These are phyloP conservation scores for Exophiala lecanii-corni DNA, from an alignment of 2,329 filamentous ascomycete species.

Conservation along the genomic window DNA sequence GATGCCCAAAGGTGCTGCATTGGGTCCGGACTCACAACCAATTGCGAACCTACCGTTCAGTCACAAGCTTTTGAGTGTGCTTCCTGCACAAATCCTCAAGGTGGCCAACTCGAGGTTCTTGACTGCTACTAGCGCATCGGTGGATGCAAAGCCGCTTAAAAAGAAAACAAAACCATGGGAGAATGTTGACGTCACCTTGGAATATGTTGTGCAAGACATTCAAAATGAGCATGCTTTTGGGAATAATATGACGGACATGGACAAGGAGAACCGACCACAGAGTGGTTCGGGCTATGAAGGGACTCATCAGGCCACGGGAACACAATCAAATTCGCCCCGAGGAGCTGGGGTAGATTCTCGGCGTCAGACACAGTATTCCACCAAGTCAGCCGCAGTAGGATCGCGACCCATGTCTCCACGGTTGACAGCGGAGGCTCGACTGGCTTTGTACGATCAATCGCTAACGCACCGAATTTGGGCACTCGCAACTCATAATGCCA, in stretches of 20 bases:
- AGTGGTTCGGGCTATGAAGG: constrained; percentile 17
- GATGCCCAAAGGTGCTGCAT: constrained; percentile 59
- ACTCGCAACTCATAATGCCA: constrained; percentile 81
- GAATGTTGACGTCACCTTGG: constrained; percentile 10
- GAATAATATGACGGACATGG: constrained; percentile 7
- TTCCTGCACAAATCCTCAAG: constrained; percentile 86
- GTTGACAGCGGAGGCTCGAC: constrained; percentile 20
- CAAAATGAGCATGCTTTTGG: constrained; percentile 9
- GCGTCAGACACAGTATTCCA: constrained; percentile 9
- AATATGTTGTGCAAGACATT: constrained; percentile 13
- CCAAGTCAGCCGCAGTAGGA: background rate
- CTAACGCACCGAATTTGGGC: constrained; percentile 95
- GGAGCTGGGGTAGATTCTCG: constrained; percentile 8
- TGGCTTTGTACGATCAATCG: constrained; percentile 64
- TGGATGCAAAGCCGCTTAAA: constrained; percentile 25
- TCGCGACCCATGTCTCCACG: constrained; percentile 14
- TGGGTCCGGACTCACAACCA: constrained; percentile 61
- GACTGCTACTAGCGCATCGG: constrained; percentile 66
- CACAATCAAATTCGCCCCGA: background rate
- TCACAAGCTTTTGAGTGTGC: constrained; percentile 81
- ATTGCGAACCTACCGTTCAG: constrained; percentile 84
- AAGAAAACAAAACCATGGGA: constrained; percentile 19
- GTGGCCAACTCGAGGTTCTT: constrained; percentile 96
- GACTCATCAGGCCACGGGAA: constrained; percentile 9
- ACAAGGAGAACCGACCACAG: constrained; percentile 12